phyloP scores from a whole-genome alignment of 495 filamentous ascomycete genomes.

The Corynascus novoguineensis region DNA sequence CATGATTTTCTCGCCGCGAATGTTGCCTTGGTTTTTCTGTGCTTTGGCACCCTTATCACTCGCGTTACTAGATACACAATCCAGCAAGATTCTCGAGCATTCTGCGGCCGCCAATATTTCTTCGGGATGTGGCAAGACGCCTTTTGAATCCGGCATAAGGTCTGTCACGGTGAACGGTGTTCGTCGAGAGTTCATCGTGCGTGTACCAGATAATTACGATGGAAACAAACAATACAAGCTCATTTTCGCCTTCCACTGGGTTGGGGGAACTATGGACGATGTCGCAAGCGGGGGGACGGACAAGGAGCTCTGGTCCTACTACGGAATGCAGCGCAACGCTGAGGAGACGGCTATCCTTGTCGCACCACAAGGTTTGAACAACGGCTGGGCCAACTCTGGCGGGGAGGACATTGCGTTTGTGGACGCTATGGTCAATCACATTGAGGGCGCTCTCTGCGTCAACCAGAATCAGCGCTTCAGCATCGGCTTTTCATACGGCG shows the following conservation, averaged over 20 bases:
- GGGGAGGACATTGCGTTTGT: slow-evolving; percentile 43
- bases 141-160: slow-evolving; percentile 24
- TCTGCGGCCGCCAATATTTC: neutral
- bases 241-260: slow-evolving; percentile 38
- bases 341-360: slow-evolving; percentile 40
- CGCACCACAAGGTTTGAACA: slow-evolving; percentile 38
- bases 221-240: slow-evolving; percentile 37
- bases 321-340: slow-evolving; percentile 35
- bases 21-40: no score
- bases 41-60: no score
- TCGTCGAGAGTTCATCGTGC: slow-evolving; percentile 33
- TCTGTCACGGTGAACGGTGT: slow-evolving; percentile 23
- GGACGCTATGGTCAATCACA: slow-evolving; percentile 30
- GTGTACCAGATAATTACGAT: slow-evolving; percentile 41
- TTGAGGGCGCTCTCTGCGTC: slow-evolving; percentile 40
- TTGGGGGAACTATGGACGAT: slow-evolving; percentile 33
- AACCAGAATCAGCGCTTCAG: slow-evolving; percentile 39
- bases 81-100: slow-evolving; percentile 16
- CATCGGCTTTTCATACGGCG: slow-evolving; percentile 47
- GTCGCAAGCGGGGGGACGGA: slow-evolving; percentile 29
- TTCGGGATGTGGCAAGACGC: slow-evolving; percentile 32
- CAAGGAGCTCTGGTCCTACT: slow-evolving; percentile 23
- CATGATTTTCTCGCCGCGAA: no score
- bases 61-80: no score
- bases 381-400: slow-evolving; percentile 41